Percentiles rank a stretch among this genome's conserved stretches.
Evolutionary conservation across 805 yeast genomes (phyloP).

Genomic region (Teunomyces lycoperdinae): DNA sequence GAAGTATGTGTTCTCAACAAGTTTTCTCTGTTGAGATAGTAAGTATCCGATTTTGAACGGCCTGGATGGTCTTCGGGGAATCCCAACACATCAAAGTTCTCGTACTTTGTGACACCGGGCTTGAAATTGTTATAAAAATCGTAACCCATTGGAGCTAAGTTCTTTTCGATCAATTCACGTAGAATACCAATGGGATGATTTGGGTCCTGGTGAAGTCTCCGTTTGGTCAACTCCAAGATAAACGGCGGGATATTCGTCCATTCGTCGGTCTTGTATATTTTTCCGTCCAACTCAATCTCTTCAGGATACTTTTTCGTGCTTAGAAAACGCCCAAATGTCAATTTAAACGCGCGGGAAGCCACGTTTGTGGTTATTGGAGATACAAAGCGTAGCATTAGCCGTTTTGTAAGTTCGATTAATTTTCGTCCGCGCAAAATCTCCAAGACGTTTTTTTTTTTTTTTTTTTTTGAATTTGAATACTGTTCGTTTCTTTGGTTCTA

Average conservation of each 20-base stretch:
- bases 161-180: constrained; percentile 65
- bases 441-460: neutral
- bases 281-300: constrained; percentile 43
- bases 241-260: constrained; percentile 85
- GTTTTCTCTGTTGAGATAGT: constrained; percentile 72
- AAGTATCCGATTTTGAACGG: constrained; percentile 87
- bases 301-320: constrained; percentile 20
- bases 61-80: constrained; percentile 94
- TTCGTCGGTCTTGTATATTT: constrained; percentile 58
- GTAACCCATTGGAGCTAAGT: constrained; percentile 64
- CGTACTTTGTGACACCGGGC: constrained; percentile 77
- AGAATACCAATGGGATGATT: constrained; percentile 90
- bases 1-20: constrained; percentile 92
- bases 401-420: neutral
- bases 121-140: constrained; percentile 76
- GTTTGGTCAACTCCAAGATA: constrained; percentile 63
- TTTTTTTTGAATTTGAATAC: neutral
- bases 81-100: constrained; percentile 90
- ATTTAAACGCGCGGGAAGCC: neutral
- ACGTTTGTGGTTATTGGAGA: neutral
- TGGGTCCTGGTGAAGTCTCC: constrained; percentile 69
- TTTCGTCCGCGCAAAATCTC: neutral
- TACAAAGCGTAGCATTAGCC: neutral
- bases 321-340: neutral
- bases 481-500: too few species aligned